Evolutionary conservation across 2,329 filamentous ascomycete genomes (phyloP), one percentile per base, ranked within the genome.

Genomic region (Penicillium sclerotigenum): DNA sequence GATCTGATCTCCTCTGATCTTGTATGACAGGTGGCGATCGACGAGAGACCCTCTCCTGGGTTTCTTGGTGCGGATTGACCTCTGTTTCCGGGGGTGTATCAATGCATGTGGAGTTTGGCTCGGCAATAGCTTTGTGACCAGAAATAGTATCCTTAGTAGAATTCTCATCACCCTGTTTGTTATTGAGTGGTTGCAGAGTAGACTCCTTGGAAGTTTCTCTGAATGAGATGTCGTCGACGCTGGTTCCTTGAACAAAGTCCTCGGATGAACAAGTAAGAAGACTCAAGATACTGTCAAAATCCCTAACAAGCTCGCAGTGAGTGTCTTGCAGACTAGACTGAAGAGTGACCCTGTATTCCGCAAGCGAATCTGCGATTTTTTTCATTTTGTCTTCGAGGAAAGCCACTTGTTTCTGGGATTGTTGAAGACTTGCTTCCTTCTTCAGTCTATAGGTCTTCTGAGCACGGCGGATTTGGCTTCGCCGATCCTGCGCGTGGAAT

Each of bases 371-470:
- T 10, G 14, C 11, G 8, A 51, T 24, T 18, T 16, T 16, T 29
- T 41, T 14, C 5, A 51, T 14, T 9, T 43, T 51, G 16, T 22
- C 4, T 34, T 51, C 48, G 10, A 51, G 38, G 6, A 34, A 41
- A 2, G 16, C 20, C 20, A 51, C 48, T 26, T 33, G 29, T 18
- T 34, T 41, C 11, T 43, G 48, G 6, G 28, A 26, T 18, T 36
- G 24, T 34, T 51, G 38, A 24, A 51, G 38, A 14, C 20, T 34
- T 14, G 29, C 48, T 42, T 51, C 48, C 29, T 43, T 51, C 14
- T 51, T 51, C 48, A 51, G 3, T 28, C 48, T 51, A 18, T 51
- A 51, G 1, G 48, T 51, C 20, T 13, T 51, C 26, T 51, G 38
- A 4, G 48, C 48, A 18, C 48, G 48, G 13, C 48, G 37, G 16